Base-by-base conservation (phyloP, 768 basidiomycete species). In the Termitomyces sp. region DNA sequence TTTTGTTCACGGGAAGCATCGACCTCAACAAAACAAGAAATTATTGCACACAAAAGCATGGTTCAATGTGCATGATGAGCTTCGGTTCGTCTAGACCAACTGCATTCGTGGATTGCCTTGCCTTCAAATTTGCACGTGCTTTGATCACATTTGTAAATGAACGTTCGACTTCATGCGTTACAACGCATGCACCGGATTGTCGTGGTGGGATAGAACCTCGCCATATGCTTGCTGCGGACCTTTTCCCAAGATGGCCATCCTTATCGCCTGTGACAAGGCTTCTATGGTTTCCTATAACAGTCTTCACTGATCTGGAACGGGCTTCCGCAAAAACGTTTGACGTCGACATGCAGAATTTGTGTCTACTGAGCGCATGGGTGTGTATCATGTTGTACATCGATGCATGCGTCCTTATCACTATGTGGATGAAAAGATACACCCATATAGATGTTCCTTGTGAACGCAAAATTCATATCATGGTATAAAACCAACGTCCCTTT, bases 371-470 rank as follows among this genome's bases (percentile, higher is more conserved):
- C 34, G 47, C 42, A 39, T 54, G 46, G 41, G 14, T 45, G 46
- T 25, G 46, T 39, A 40, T 39, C 56, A 54, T 14, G 19, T 50
- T 52, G 55, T 56, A 25, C 44, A 40, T 27, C 30, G 32, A 55
- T 45, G 49, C 53, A 52, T 54, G 59, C 32, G 45, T 41, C 50
- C 37, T n/a, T 39, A 49, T 53, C 59, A 23, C 28, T 49, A 11
- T 35, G 34, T 27, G 43, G 14, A 39, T 11, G 35, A 27, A 34
- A 50, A 39, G 49, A 12, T 37, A 9, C 32, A 34, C 10, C n/a
- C 37, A 2, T 19, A n/a, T 40, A 19, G n/a, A 40, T 25, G 43
- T 3, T 25, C 42, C 12, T 43, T 25, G 12, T 23, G 14, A 25
- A 27, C 3, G 4, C 25, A 27, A 8, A 8, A 17, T 12, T 27